A percentile compares a stretch with the other conserved stretches of the same genome.
phyloP scores from a whole-genome alignment of 495 filamentous ascomycete species.

The Talaromyces thailandensis region DNA sequence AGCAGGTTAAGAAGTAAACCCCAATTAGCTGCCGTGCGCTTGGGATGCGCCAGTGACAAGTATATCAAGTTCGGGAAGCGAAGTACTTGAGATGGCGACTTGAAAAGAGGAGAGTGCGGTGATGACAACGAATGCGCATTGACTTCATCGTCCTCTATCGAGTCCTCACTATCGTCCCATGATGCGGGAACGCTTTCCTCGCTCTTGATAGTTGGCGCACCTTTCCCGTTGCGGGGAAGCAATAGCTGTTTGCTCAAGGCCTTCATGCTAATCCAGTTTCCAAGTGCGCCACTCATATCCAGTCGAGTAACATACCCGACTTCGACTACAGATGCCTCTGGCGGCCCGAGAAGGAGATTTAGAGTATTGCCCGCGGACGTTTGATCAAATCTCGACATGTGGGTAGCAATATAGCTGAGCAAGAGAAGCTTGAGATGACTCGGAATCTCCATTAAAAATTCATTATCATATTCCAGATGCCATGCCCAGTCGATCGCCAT shows the following conservation, averaged over 20 bases:
- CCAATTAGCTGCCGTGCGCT: conserved; percentile 47
- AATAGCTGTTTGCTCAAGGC: conserved; percentile 49
- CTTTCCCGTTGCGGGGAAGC: conserved; percentile 13
- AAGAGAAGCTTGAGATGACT: conserved; percentile 50
- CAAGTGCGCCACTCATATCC: conserved; percentile 56
- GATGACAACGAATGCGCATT: not conserved
- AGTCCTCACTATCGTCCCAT: conserved; percentile 26
- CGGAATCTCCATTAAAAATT: conserved; percentile 57
- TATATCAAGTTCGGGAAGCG: conserved; percentile 42
- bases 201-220: conserved; percentile 1
- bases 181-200: conserved; percentile 22
- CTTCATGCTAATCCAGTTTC: conserved; percentile 47
- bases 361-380: conserved; percentile 19
- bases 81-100: conserved; percentile 33
- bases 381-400: conserved; percentile 28
- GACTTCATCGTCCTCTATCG: conserved; percentile 34
- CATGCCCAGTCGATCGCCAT: conserved; percentile 64
- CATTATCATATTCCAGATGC: conserved; percentile 55
- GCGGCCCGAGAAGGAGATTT: conserved; percentile 16
- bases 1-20: conserved; percentile 54
- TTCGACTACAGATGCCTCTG: conserved; percentile 18
- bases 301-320: conserved; percentile 43
- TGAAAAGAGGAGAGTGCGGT: conserved; percentile 16
- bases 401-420: conserved; percentile 53
- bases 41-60: conserved; percentile 43